These are phyloP conservation scores for Clitopilus hobsonii DNA, from an alignment of 768 basidiomycete species.

Conservation along the genomic window DNA sequence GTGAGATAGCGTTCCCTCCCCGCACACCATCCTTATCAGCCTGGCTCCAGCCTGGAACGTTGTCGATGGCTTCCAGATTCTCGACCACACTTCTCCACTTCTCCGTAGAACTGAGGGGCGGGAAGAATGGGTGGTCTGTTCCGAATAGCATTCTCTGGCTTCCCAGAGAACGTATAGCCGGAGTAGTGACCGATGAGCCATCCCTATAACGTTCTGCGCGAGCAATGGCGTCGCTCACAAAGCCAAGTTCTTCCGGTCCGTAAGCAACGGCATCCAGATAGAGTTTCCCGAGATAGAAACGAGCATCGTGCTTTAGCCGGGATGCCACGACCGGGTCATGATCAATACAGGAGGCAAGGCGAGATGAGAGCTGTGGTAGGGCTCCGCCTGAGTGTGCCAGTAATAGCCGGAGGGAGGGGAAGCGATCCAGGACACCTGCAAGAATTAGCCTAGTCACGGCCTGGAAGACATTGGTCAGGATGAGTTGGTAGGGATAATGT, in stretches of 20 bases:
- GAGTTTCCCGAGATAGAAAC: slow-evolving; percentile 76
- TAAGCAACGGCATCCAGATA: slow-evolving; percentile 89
- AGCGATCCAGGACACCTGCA: slow-evolving; percentile 75
- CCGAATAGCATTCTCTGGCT: slow-evolving; percentile 71
- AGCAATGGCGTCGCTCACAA: slow-evolving; percentile 66
- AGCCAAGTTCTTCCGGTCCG: slow-evolving; percentile 79
- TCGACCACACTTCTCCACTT: slow-evolving; percentile 86
- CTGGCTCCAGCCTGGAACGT: slow-evolving; percentile 55
- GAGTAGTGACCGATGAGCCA: slow-evolving; percentile 22
- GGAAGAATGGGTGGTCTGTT: slow-evolving; percentile 91
- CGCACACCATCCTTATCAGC: slow-evolving; percentile 60
- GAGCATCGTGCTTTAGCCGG: slow-evolving; percentile 74
- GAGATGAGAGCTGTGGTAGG: slow-evolving; percentile 78
- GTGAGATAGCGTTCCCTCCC: slow-evolving; percentile 66
- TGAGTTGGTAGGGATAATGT: not conserved
- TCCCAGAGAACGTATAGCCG: slow-evolving; percentile 38
- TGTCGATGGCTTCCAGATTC: slow-evolving; percentile 76
- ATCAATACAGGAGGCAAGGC: slow-evolving; percentile 77
- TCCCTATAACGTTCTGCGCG: slow-evolving; percentile 49
- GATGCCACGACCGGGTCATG: slow-evolving; percentile 81
- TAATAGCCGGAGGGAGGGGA: slow-evolving; percentile 69
- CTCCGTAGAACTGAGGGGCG: slow-evolving; percentile 60
- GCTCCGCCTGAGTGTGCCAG: slow-evolving; percentile 88
- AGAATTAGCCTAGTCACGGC: slow-evolving; percentile 79
- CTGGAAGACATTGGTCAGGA: slow-evolving; percentile 20